phyloP scores from a whole-genome alignment of 2,329 filamentous ascomycete genomes.

The Zymoseptoria tritici region DNA sequence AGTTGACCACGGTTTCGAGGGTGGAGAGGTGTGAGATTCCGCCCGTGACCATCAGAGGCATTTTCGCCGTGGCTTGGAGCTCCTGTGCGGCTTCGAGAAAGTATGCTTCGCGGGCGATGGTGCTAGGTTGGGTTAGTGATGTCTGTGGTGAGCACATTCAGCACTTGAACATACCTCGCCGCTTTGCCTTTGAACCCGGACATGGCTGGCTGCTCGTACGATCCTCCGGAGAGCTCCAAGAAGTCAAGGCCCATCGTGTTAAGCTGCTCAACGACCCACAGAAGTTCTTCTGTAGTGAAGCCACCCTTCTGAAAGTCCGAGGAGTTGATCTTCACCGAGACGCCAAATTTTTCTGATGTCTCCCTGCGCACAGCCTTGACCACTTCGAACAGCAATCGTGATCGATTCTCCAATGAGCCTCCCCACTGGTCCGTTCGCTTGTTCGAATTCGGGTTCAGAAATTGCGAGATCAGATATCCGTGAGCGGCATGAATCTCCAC shows the following conservation, averaged over 20 bases:
- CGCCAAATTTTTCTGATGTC: conserved; percentile 9
- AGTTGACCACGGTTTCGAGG: conserved; percentile 5
- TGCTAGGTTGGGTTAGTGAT: conserved; percentile 4
- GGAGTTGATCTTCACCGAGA: conserved; percentile 14
- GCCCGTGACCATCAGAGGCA: conserved; percentile 13
- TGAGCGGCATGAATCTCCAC: conserved; percentile 26
- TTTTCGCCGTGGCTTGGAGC: conserved; percentile 4
- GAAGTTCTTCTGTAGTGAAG: conserved; percentile 8
- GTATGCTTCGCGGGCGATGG: conserved; percentile 9
- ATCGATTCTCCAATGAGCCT: conserved; percentile 33
- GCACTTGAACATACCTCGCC: background rate
- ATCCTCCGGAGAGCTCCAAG: conserved; percentile 12
- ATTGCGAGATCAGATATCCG: conserved; percentile 34
- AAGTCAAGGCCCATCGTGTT: conserved; percentile 11
- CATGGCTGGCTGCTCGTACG: conserved; percentile 9
- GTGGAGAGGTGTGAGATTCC: conserved; percentile 7
- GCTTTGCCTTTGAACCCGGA: conserved; percentile 1
- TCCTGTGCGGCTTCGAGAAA: conserved; percentile 10
- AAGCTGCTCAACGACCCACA: conserved; percentile 7
- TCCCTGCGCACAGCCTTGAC: conserved; percentile 16
- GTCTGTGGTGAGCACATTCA: background rate
- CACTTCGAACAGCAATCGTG: conserved; percentile 30
- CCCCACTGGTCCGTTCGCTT: conserved; percentile 33
- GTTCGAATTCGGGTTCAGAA: conserved; percentile 32
- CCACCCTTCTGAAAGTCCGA: conserved; percentile 11